Evolutionary conservation across 768 basidiomycete genomes (phyloP), one percentile per base, ranked within the genome.

Genomic region (Lactifluus subvellereus): DNA sequence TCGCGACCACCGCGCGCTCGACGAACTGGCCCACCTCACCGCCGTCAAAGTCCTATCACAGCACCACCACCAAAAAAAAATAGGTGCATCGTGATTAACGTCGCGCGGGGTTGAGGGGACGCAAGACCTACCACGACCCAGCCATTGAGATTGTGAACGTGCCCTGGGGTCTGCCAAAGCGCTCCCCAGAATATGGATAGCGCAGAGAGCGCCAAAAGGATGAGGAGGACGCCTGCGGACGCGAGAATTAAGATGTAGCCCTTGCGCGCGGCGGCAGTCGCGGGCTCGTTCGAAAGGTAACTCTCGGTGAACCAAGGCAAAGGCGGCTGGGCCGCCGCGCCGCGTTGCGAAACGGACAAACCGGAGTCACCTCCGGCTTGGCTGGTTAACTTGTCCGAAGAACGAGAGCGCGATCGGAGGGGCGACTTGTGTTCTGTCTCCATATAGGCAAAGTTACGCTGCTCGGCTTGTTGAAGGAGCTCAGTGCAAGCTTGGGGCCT

Each of bases 101-200:
- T 30, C 61, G 10, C 11, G 57, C 49, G 8, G 38, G 10, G 38
- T 33, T 45, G 33, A 32, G 2, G 8, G 27, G 50, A 16, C 7
- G n/a, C 20, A 54, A 48, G 27, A 75, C 82, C 55, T 61, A 86
- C 85, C 30, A 87, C 80, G 0, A 87, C 76, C 77, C 79, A 85
- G 2, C 82, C 84, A n/a, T 76, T 69, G 30, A 87, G 68, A 27
- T 79, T 78, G 43, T 75, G 71, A 64, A 76, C 38, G 9, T 75
- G 70, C 37, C 62, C 48, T 6, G 72, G 77, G 10, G 76, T 76
- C 57, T 76, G 77, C 73, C 82, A 83, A 4, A 83, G 71, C 13
- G 81, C 79, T 10, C 82, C 84, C 84, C 84, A 87, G 70, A 81
- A 86, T 51, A 87, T 84, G 2, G 83, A 71, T 60, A 86, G 72